A percentile compares a stretch with the other conserved stretches of the same genome.
phyloP scores from a whole-genome alignment of 2,329 filamentous ascomycete species.

The Fusarium longipes region DNA sequence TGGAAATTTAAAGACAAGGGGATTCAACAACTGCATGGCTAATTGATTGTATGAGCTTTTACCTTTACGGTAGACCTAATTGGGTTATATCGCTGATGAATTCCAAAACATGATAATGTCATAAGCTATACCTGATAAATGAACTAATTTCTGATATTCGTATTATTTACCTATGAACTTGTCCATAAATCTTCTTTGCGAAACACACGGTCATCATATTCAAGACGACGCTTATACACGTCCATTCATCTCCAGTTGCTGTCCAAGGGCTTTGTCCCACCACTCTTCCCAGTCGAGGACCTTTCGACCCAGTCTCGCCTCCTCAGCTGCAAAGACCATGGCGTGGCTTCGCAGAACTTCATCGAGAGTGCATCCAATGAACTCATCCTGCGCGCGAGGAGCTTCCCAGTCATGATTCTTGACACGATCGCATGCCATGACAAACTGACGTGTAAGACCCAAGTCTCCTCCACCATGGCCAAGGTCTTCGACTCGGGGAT shows the following conservation, averaged over 20 bases:
- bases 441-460: constrained; percentile 81
- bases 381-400: constrained; percentile 76
- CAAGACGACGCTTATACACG: not conserved
- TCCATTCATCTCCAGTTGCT: constrained; percentile 20
- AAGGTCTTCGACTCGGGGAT: constrained; percentile 50
- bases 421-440: constrained; percentile 82
- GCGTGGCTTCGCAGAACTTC: constrained; percentile 92
- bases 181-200: not conserved
- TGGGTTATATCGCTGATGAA: constrained; percentile 22
- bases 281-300: constrained; percentile 81
- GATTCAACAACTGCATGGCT: constrained; percentile 24
- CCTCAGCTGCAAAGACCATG: constrained; percentile 93
- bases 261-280: constrained; percentile 67
- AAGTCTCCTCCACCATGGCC: constrained; percentile 57
- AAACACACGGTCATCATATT: not conserved
- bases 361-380: constrained; percentile 85
- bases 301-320: constrained; percentile 76
- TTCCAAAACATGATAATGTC: constrained; percentile 22
- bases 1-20: constrained; percentile 2
- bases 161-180: not conserved
- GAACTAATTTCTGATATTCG: not conserved
- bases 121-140: not conserved
- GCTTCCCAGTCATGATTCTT: constrained; percentile 76
- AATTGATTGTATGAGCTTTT: constrained; percentile 25
- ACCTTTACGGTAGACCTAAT: constrained; percentile 30